These are phyloP conservation scores for Zygosaccharomyces rouxii DNA, from an alignment of 805 yeast species.

Conservation along the genomic window DNA sequence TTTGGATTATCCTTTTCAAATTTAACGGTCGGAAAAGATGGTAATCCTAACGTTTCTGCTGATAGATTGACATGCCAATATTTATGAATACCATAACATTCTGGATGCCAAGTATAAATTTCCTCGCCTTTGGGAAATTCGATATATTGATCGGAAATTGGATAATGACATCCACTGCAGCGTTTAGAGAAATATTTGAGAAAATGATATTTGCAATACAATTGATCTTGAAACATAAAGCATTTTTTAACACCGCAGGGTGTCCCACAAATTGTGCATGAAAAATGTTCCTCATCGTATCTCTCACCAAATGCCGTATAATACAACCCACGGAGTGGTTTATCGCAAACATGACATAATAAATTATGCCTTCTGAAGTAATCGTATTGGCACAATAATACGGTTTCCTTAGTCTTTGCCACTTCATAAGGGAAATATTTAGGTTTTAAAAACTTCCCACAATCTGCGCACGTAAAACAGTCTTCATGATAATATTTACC, in stretches of 20 bases:
- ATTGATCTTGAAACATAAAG: slow-evolving; percentile 76
- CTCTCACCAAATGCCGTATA: slow-evolving; percentile 89
- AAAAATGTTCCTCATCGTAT: slow-evolving; percentile 93
- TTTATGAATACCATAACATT: slow-evolving; percentile 95
- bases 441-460: slow-evolving; percentile 74
- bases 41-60: slow-evolving; percentile 52
- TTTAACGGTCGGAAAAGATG: slow-evolving; percentile 28
- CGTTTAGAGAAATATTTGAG: slow-evolving; percentile 79
- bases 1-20: slow-evolving; percentile 21
- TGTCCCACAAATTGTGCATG: slow-evolving; percentile 79
- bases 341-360: slow-evolving; percentile 81
- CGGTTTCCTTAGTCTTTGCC: slow-evolving; percentile 39
- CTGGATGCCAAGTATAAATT: slow-evolving; percentile 98
- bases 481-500: slow-evolving; percentile 76
- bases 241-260: slow-evolving; percentile 89
- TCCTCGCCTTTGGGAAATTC: slow-evolving; percentile 87
- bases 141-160: slow-evolving; percentile 90
- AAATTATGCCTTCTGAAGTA: slow-evolving; percentile 81
- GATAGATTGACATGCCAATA: slow-evolving; percentile 89
- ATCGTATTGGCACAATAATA: slow-evolving; percentile 84
- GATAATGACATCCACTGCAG: slow-evolving; percentile 90
- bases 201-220: slow-evolving; percentile 90
- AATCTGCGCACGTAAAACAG: slow-evolving; percentile 83
- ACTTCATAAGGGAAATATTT: slow-evolving; percentile 81
- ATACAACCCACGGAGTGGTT: slow-evolving; percentile 85